Percentiles rank a stretch among this genome's conserved stretches.
phyloP scores from a whole-genome alignment of 1,284 basidiomycete species.

The Trametes versicolor region DNA sequence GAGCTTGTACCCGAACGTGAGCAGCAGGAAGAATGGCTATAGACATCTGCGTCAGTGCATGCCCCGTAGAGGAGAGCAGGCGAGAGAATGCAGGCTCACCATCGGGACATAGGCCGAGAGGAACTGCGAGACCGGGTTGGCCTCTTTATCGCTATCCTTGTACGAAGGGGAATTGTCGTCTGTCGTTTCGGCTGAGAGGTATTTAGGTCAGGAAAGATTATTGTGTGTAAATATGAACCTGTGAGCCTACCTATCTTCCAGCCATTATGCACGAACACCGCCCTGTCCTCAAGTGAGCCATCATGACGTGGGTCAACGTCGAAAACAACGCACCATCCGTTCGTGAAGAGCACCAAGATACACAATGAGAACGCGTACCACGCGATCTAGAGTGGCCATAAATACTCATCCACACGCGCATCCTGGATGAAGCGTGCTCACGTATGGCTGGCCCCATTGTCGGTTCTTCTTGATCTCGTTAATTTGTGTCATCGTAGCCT shows the following conservation, averaged over 20 bases:
- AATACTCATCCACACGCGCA: not conserved
- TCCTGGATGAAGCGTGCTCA: constrained; percentile 11
- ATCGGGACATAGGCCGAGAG: constrained; percentile 43
- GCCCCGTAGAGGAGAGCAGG: not conserved
- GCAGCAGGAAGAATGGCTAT: constrained; percentile 42
- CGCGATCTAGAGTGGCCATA: constrained; percentile 32
- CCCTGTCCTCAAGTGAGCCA: constrained; percentile 23
- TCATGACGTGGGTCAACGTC: not conserved
- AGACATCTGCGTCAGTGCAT: not conserved
- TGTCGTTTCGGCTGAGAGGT: constrained; percentile 14
- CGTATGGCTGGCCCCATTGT: constrained; percentile 42
- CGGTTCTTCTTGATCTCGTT: constrained; percentile 39
- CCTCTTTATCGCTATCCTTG: constrained; percentile 6
- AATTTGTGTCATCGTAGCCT: constrained; percentile 33
- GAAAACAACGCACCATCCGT: constrained; percentile 37
- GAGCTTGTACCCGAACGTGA: constrained; percentile 45
- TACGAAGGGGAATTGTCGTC: constrained; percentile 3
- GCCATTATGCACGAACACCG: constrained; percentile 41
- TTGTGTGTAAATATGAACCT: too few relatives aligned
- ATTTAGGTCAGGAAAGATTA: not conserved
- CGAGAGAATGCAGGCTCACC: constrained; percentile 28
- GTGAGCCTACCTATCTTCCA: constrained; percentile 40
- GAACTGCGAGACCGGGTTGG: constrained; percentile 38
- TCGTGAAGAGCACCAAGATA: constrained; percentile 42
- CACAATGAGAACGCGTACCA: constrained; percentile 43